A percentile compares a stretch with the other conserved stretches of the same genome.
These are phyloP conservation scores for Rhodamnia argentea DNA, from an alignment of 345 rosid genomes.

Conservation along the genomic window DNA sequence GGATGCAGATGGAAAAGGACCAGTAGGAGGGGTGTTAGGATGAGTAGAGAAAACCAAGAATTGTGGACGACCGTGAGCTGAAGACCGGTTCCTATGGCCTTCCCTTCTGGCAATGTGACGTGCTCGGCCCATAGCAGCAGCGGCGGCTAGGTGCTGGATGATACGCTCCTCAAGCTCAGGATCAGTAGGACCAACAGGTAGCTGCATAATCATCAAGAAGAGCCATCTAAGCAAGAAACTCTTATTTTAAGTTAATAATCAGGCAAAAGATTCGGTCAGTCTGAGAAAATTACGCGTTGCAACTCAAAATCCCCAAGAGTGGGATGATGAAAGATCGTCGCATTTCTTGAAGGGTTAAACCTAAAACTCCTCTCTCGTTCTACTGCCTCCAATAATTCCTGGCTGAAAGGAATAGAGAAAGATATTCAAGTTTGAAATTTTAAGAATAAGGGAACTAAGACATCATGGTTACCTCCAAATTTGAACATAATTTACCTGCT, in stretches of 20 bases:
- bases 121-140: slow-evolving; percentile 95
- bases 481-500: slow-evolving; percentile 34
- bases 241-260: not conserved
- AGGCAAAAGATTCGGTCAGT: not conserved
- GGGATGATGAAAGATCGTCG: slow-evolving; percentile 90
- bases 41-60: slow-evolving; percentile 67
- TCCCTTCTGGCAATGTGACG: slow-evolving; percentile 78
- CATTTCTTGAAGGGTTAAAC: slow-evolving; percentile 62
- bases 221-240: not conserved
- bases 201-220: slow-evolving; percentile 19
- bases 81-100: slow-evolving; percentile 65
- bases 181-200: slow-evolving; percentile 68
- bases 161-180: slow-evolving; percentile 92
- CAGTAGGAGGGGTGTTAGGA: slow-evolving; percentile 34
- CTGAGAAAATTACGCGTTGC: slow-evolving; percentile 45
- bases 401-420: slow-evolving; percentile 31
- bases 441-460: not conserved
- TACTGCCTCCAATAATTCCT: slow-evolving; percentile 87
- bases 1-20: slow-evolving; percentile 26
- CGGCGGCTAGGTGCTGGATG: slow-evolving; percentile 92
- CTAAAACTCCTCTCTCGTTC: slow-evolving; percentile 76
- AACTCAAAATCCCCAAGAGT: slow-evolving; percentile 90
- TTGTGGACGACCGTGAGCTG: slow-evolving; percentile 68
- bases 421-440: not conserved
- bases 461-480: not conserved